These are phyloP conservation scores for Vaccinium myrtillus DNA, from an alignment of 148 eudicot species.

Conservation along the genomic window DNA sequence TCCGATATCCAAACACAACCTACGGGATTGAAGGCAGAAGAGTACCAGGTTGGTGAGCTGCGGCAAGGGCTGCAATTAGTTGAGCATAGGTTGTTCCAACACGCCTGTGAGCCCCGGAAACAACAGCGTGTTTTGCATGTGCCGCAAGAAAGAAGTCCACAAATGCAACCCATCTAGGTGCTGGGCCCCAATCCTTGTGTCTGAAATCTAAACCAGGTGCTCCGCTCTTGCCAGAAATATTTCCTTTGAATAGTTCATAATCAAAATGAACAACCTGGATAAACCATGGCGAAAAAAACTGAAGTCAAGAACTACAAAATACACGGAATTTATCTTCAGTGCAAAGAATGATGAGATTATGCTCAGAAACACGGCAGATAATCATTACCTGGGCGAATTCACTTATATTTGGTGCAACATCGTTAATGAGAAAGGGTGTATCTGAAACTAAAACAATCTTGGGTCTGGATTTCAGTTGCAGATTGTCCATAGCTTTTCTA, in stretches of 20 bases:
- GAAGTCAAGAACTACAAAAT: neutral
- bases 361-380: neutral
- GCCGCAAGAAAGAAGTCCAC: conserved; percentile 93
- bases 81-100: conserved; percentile 93
- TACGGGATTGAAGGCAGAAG: neutral
- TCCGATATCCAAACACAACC: neutral
- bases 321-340: neutral
- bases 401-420: conserved; percentile 42
- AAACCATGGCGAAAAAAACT: neutral
- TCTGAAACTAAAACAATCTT: conserved; percentile 74
- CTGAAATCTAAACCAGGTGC: conserved; percentile 40
- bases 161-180: conserved; percentile 99
- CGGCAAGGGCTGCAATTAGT: conserved; percentile 76
- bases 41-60: conserved; percentile 61
- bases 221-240: conserved; percentile 40
- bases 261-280: conserved; percentile 79
- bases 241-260: conserved; percentile 52
- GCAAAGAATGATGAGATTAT: neutral
- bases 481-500: conserved; percentile 39
- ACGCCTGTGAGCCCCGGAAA: conserved; percentile 84
- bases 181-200: conserved; percentile 89
- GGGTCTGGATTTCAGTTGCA: conserved; percentile 41
- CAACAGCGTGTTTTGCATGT: conserved; percentile 74
- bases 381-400: conserved; percentile 65
- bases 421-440: conserved; percentile 63